Percentiles rank a stretch among this genome's conserved stretches.
These are phyloP conservation scores for Thelonectria blattea DNA, from an alignment of 2,329 filamentous ascomycete genomes.

Conservation along the genomic window DNA sequence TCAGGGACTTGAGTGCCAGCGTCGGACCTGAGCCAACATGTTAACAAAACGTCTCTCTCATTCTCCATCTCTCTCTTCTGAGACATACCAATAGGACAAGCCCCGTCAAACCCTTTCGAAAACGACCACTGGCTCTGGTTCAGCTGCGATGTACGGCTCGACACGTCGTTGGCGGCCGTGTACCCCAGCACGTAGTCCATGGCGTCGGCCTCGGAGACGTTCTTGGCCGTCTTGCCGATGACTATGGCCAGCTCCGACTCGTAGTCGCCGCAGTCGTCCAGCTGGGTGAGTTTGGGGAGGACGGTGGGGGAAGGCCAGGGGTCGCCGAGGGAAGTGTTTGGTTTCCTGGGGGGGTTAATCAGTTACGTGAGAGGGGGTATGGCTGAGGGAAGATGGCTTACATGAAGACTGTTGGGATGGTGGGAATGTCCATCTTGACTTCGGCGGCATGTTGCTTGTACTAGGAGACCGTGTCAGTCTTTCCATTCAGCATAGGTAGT, in stretches of 20 bases:
- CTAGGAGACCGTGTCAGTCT: slow-evolving; percentile 28
- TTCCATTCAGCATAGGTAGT: slow-evolving; percentile 46
- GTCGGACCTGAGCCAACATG: slow-evolving; percentile 61
- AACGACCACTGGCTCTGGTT: slow-evolving; percentile 46
- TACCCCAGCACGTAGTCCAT: slow-evolving; percentile 68
- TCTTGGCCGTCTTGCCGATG: slow-evolving; percentile 56
- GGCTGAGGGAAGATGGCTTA: slow-evolving; percentile 24
- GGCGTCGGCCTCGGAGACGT: slow-evolving; percentile 62
- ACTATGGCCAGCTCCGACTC: slow-evolving; percentile 65
- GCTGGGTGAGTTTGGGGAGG: slow-evolving; percentile 56
- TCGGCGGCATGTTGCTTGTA: slow-evolving; percentile 51
- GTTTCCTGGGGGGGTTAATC: slow-evolving; percentile 51
- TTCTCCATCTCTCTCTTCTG: too few relatives aligned
- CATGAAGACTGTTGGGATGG: slow-evolving; percentile 63
- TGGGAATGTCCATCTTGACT: slow-evolving; percentile 57
- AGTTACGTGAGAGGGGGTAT: too few relatives aligned
- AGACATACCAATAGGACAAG: slow-evolving; percentile 57
- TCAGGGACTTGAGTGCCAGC: slow-evolving; percentile 63
- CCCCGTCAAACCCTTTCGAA: slow-evolving; percentile 64
- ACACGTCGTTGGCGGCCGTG: slow-evolving; percentile 68
- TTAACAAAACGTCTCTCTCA: too few relatives aligned
- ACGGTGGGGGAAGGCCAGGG: slow-evolving; percentile 58
- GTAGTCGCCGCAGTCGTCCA: slow-evolving; percentile 62
- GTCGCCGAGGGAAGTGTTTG: slow-evolving; percentile 58
- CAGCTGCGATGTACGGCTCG: slow-evolving; percentile 42